Base-by-base conservation (phyloP, 768 basidiomycete genomes). In the Calvatia gigantea region DNA sequence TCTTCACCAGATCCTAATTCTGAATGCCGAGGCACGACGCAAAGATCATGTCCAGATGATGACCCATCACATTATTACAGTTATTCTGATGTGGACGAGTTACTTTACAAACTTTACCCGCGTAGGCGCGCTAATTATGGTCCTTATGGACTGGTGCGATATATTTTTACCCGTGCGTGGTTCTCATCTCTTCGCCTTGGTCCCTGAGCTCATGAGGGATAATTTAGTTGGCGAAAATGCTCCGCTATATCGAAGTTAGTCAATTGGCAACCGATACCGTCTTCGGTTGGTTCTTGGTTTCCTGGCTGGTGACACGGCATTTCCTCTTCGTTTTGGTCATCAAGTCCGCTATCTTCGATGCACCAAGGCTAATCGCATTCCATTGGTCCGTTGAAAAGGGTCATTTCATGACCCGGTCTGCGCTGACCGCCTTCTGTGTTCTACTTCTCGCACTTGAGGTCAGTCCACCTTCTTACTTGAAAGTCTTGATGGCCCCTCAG, bases 41-140 rank as follows among this genome's bases (percentile, higher is more conserved):
- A 94, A 92, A 68, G 97, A 99, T 70, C 93, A 98, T 70, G 75
- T 77, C 63, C 96, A 98, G 71, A 98, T 98, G 96, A 89, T 98
- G 82, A 75, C 86, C 23, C 97, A 99, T 74, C 97, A 99, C 68
- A 67, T 96, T 62, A 88, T 98, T 61, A 96, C 94, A 11, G 80
- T 94, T 58, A 65, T 78, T 46, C 82, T 99, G 58, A 84, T 98
- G 72, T 70, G 77, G 31, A 64, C 75, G 37, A 94, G 91, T 69
- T 98, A 97, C 72, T 78, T 79, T 58, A 83, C 78, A 67, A 88
- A 94, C 70, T 87, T 86, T 67, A 96, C 92, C 7, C 88, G 94
- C 42, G 81, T 95, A 41, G 97, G 97, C 14, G 91, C 88, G 62
- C 74, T 94, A 43, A 85, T 97, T 57, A 87, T 97, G 82, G 80